Evolutionary conservation across 2,329 filamentous ascomycete species (phyloP).

Genomic region (Nemania abortiva): DNA sequence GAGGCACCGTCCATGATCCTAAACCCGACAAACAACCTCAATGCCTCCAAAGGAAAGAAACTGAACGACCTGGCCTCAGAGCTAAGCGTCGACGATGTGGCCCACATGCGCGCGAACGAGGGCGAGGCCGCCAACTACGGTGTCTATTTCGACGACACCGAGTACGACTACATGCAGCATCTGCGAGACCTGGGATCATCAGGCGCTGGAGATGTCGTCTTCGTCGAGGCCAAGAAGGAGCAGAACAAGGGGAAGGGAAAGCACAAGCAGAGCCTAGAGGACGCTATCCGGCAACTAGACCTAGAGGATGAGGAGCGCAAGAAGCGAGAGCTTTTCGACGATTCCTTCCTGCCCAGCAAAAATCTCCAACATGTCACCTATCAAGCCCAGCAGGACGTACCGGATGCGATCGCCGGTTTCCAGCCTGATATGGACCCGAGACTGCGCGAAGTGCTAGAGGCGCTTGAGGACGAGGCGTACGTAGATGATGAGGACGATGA

Average conservation of each 20-base stretch:
- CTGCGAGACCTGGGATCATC: conserved; percentile 83
- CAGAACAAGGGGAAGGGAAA: conserved; percentile 77
- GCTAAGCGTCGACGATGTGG: conserved; percentile 72
- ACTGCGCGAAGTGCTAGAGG: conserved; percentile 89
- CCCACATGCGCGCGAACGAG: conserved; percentile 83
- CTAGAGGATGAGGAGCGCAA: conserved; percentile 60
- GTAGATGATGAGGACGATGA: conserved; percentile 85
- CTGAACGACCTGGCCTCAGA: conserved; percentile 82
- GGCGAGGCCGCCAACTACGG: conserved; percentile 96
- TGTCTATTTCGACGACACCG: conserved; percentile 92
- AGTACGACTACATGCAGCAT: conserved; percentile 99
- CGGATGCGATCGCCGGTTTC: conserved; percentile 91
- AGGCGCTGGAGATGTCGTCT: conserved; percentile 79
- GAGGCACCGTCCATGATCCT: conserved; percentile 91
- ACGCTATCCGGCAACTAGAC: conserved; percentile 77
- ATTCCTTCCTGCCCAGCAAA: conserved; percentile 82
- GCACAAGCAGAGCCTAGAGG: conserved; percentile 82
- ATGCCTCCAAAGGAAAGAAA: conserved; percentile 69
- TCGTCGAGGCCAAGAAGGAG: conserved; percentile 74
- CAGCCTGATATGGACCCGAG: conserved; percentile 98
- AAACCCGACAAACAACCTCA: conserved; percentile 70
- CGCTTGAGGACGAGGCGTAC: conserved; percentile 93
- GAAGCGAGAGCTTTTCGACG: conserved; percentile 72
- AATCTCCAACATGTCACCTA: conserved; percentile 83
- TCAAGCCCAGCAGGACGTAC: conserved; percentile 91